phyloP scores from a whole-genome alignment of 805 yeast genomes.

The Lipomyces starkeyi region DNA sequence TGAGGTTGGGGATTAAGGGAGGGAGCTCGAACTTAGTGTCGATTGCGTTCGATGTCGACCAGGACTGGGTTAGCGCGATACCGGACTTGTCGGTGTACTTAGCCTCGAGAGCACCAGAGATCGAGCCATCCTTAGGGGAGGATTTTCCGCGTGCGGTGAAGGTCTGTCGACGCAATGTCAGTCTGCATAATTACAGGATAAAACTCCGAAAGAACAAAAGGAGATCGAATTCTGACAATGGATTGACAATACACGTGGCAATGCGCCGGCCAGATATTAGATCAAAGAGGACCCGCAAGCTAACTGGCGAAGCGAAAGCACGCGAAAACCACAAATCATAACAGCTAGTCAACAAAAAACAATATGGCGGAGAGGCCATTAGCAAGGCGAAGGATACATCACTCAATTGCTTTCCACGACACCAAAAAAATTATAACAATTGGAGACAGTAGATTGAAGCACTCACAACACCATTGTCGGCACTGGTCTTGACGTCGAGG shows the following conservation, averaged over 20 bases:
- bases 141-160: constrained; percentile 93
- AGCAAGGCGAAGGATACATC: not conserved
- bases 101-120: constrained; percentile 88
- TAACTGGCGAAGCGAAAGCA: not conserved
- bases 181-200: not conserved
- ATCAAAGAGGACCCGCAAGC: not conserved
- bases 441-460: not conserved
- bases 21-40: constrained; percentile 92
- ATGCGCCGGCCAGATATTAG: not conserved
- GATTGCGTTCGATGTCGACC: constrained; percentile 92
- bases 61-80: constrained; percentile 92
- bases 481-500: constrained; percentile 86
- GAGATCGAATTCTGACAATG: not conserved
- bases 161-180: constrained; percentile 42
- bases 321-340: not conserved
- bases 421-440: not conserved
- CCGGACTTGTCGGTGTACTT: constrained; percentile 92
- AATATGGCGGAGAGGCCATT: not conserved
- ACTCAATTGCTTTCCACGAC: not conserved
- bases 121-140: constrained; percentile 75
- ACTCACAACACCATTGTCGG: constrained; percentile 86
- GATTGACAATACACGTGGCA: not conserved
- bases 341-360: not conserved
- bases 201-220: not conserved
- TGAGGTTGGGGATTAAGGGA: constrained; percentile 90